These are phyloP conservation scores for Nigrospora osmanthi DNA, from an alignment of 2,329 filamentous ascomycete genomes.

Conservation along the genomic window DNA sequence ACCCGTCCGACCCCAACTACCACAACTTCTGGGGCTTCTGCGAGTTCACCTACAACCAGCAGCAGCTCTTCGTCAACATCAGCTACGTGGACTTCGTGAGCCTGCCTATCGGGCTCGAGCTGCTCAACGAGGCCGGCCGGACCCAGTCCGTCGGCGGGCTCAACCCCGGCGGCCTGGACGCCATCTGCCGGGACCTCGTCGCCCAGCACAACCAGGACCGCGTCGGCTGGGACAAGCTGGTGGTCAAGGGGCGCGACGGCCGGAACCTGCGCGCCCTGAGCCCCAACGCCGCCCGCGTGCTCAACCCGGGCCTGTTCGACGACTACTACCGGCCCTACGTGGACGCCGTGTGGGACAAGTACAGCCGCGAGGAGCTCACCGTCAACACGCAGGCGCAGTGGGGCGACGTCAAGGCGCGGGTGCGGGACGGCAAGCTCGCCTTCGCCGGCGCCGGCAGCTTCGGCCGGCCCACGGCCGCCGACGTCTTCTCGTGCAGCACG, in stretches of 20 bases:
- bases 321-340: constrained; percentile 35
- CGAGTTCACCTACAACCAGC: constrained; percentile 54
- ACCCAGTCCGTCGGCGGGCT: constrained; percentile 41
- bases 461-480: constrained; percentile 30
- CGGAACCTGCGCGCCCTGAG: constrained; percentile 42
- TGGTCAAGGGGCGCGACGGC: constrained; percentile 32
- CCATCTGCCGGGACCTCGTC: constrained; percentile 34
- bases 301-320: constrained; percentile 36
- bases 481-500: constrained; percentile 44
- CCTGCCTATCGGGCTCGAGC: constrained; percentile 51
- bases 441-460: constrained; percentile 37
- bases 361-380: constrained; percentile 25
- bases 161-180: constrained; percentile 34
- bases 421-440: constrained; percentile 17
- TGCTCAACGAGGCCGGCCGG: constrained; percentile 37
- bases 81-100: constrained; percentile 69
- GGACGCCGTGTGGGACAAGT: constrained; percentile 37
- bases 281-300: constrained; percentile 40
- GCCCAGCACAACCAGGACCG: constrained; percentile 37
- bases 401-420: constrained; percentile 30
- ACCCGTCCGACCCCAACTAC: constrained; percentile 55
- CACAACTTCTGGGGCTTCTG: constrained; percentile 57
- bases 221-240: constrained; percentile 43
- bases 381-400: constrained; percentile 31
- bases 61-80: constrained; percentile 56